These are phyloP conservation scores for Penicillium sp. DNA, from an alignment of 2,329 filamentous ascomycete species.

Conservation along the genomic window DNA sequence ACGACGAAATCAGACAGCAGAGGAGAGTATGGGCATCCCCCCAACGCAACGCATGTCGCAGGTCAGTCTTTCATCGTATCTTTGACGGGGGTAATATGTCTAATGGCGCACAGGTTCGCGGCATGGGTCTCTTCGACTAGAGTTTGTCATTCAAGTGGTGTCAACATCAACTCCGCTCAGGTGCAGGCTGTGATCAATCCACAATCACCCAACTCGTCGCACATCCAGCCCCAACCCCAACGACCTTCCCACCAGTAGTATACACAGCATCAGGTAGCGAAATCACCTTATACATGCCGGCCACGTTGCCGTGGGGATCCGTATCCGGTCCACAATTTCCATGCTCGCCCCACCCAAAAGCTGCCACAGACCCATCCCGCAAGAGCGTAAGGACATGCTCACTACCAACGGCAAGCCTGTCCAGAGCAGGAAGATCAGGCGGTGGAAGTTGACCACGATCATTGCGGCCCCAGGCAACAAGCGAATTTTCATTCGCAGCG, in stretches of 20 bases:
- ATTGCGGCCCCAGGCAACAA: slow-evolving; percentile 77
- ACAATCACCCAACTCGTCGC: slow-evolving; percentile 76
- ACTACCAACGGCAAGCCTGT: slow-evolving; percentile 75
- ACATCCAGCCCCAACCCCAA: slow-evolving; percentile 75
- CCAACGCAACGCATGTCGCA: slow-evolving; percentile 53
- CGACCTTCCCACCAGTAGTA: slow-evolving; percentile 47
- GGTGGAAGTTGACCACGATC: slow-evolving; percentile 81
- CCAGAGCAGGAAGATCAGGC: slow-evolving; percentile 56
- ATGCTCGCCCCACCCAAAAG: slow-evolving; percentile 98
- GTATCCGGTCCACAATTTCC: slow-evolving; percentile 81
- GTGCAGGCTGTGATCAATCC: slow-evolving; percentile 18
- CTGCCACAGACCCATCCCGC: slow-evolving; percentile 63
- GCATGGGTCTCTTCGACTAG: slow-evolving; percentile 47
- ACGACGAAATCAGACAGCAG: slow-evolving; percentile 13
- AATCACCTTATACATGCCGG: slow-evolving; percentile 67
- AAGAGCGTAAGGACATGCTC: slow-evolving; percentile 82
- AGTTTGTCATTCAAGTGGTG: background rate
- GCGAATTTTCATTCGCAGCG: slow-evolving; percentile 17
- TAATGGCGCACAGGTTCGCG: slow-evolving; percentile 33
- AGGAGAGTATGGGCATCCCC: slow-evolving; percentile 42
- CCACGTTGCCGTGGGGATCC: slow-evolving; percentile 64
- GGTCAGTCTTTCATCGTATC: slow-evolving; percentile 26
- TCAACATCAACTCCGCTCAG: background rate
- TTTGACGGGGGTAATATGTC: background rate
- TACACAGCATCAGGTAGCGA: slow-evolving; percentile 54